Evolutionary conservation across 2,329 filamentous ascomycete species (phyloP).

Genomic region (Colletotrichum agaves): DNA sequence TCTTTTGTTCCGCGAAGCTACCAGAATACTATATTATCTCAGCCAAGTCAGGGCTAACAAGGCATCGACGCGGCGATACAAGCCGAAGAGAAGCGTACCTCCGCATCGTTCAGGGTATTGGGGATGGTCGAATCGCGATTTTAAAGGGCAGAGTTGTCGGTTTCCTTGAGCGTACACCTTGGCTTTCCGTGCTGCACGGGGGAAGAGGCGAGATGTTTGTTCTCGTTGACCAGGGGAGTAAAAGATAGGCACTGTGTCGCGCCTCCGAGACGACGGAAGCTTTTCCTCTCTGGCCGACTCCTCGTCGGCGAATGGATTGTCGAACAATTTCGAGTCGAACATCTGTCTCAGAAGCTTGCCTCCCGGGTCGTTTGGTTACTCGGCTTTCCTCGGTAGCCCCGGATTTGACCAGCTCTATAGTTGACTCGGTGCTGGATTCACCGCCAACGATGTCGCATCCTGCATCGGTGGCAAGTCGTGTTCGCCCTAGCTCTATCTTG

Average conservation of each 20-base stretch:
- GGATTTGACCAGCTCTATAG: slow-evolving; percentile 55
- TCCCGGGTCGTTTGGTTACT: slow-evolving; percentile 57
- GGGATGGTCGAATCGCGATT: not conserved
- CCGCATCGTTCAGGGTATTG: not conserved
- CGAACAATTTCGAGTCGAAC: slow-evolving; percentile 61
- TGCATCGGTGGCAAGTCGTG: slow-evolving; percentile 56
- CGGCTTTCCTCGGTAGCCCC: slow-evolving; percentile 53
- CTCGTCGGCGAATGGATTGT: slow-evolving; percentile 60
- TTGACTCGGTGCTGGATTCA: slow-evolving; percentile 57
- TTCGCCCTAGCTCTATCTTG: slow-evolving; percentile 53
- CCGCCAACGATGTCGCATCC: slow-evolving; percentile 58
- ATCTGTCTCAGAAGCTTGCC: slow-evolving; percentile 60
- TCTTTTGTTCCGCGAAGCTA: slow-evolving; percentile 42
- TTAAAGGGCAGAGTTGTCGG: not conserved
- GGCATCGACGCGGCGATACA: not conserved
- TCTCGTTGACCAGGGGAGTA: not conserved
- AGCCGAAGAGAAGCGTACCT: not conserved
- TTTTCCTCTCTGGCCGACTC: slow-evolving; percentile 52
- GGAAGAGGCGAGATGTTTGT: not conserved
- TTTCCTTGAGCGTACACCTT: slow-evolving; percentile 1
- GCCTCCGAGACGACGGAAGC: slow-evolving; percentile 43
- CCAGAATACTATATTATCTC: not conserved
- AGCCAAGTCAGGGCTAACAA: not conserved
- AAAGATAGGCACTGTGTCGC: not conserved
- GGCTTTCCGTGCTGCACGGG: not conserved